Evolutionary conservation across 106 monocot genomes (phyloP), one percentile per base, ranked within the genome.

Genomic region (Dioscorea alata): DNA sequence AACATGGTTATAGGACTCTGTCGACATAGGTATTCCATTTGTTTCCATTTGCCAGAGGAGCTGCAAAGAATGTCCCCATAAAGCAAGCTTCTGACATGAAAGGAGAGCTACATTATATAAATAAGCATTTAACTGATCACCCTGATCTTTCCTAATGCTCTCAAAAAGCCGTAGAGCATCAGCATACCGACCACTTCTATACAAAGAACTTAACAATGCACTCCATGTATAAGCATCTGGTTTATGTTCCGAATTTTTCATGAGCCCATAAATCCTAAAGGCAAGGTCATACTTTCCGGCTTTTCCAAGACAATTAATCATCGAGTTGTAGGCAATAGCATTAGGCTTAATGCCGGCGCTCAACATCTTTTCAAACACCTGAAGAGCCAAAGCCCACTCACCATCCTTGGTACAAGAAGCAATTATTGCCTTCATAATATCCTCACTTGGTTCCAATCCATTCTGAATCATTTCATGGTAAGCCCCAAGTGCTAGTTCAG

Each of bases 221-320:
- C 64, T 92, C 92, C 92, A 92, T 49, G 97, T 99, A 73, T 89
- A 93, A 28, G 58, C 50, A 81, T 99, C 92, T 23, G 97, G 85
- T 49, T 33, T 61, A 58, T 72, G 83, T 17, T 87, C 92, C 12
- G 67, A 81, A 56, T 66, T 69, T 64, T 77, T 87, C 82, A 99
- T 70, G 28, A 74, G 65, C 66, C 83, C 61, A 73, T 76, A 99
- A 50, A 93, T 63, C 60, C 57, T 80, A 64, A 99, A 93, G 8
- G 92, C 97, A 16, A 77, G 79, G 7, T 81, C 85, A 50, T 21
- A 63, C 63, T 99, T 65, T 13, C 92, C 89, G 23, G 87, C 89
- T 74, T 90, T 93, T 12, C 92, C 97, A 54, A 99, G 80, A 57
- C 89, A 92, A 62, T 93, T 99, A 50, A 99, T 92, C 50, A 99